These are phyloP conservation scores for Colletotrichum lentis DNA, from an alignment of 2,329 filamentous ascomycete species.

Conservation along the genomic window DNA sequence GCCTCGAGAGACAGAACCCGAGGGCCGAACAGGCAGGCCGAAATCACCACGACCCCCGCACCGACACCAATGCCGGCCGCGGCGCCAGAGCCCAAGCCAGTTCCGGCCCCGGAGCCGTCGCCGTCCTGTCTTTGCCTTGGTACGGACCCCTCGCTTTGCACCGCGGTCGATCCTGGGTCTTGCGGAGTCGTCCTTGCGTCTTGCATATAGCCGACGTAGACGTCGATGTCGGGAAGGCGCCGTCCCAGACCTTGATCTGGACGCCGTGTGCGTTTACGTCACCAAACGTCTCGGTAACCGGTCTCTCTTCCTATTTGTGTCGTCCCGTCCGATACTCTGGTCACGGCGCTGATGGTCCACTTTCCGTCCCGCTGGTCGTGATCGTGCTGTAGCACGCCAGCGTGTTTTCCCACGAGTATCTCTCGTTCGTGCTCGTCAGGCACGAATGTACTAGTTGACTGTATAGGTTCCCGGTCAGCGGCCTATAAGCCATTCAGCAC, in stretches of 20 bases:
- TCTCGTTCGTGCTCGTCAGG: not conserved
- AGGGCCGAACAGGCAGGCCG: not conserved
- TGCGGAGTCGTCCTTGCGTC: not conserved
- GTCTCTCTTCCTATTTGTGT: not conserved
- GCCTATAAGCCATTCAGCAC: not conserved
- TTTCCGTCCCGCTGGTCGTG: conserved; percentile 1
- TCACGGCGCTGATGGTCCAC: conserved; percentile 10
- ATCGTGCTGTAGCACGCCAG: conserved; percentile 6
- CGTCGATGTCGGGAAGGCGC: conserved; percentile 4
- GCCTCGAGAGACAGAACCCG: not conserved
- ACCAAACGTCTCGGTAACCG: not conserved
- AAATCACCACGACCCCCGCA: not conserved
- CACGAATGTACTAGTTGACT: conserved; percentile 4
- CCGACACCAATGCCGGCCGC: not conserved
- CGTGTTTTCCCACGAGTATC: conserved; percentile 10
- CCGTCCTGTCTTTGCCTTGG: not conserved
- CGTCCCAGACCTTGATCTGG: conserved; percentile 13
- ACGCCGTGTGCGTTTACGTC: conserved; percentile 8
- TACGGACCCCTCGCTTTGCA: not conserved
- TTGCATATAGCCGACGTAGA: not conserved
- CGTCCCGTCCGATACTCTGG: not conserved
- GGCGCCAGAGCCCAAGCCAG: not conserved
- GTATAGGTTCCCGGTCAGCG: not conserved
- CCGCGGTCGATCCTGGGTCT: not conserved
- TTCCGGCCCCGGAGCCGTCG: not conserved